These are phyloP conservation scores for Xylaria palmicola DNA, from an alignment of 495 filamentous ascomycete species.

Conservation along the genomic window DNA sequence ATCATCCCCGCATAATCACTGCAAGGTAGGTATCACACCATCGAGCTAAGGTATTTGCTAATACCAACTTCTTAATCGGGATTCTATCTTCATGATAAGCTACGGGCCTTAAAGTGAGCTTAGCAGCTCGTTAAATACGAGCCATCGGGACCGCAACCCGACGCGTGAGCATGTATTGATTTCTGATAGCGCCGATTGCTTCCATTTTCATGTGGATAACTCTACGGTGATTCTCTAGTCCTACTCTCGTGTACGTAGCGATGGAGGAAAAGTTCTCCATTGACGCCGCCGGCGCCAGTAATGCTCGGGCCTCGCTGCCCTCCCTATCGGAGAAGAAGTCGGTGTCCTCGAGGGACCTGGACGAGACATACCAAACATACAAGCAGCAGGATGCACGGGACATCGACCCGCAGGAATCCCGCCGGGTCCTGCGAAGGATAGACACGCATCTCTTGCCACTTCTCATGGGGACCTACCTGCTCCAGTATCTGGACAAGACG, in stretches of 20 bases:
- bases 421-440: constrained; percentile 53
- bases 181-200: not conserved
- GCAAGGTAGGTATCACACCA: constrained; percentile 1
- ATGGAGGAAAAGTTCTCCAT: not conserved
- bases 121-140: not conserved
- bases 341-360: constrained; percentile 35
- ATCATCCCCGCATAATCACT: constrained; percentile 3
- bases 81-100: not conserved
- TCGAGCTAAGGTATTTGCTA: not conserved
- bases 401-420: constrained; percentile 47
- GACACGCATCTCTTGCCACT: constrained; percentile 55
- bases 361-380: constrained; percentile 49
- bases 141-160: not conserved
- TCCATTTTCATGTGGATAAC: too few relatives aligned
- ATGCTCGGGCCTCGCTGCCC: not conserved
- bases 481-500: constrained; percentile 61
- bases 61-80: not conserved
- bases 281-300: not conserved
- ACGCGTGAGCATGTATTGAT: not conserved
- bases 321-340: not conserved
- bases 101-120: not conserved
- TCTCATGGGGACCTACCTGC: constrained; percentile 55
- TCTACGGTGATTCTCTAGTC: too few relatives aligned
- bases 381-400: constrained; percentile 34
- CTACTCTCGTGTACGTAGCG: too few relatives aligned